phyloP scores from a whole-genome alignment of 495 filamentous ascomycete species.

The Chaetomidium leptoderma region DNA sequence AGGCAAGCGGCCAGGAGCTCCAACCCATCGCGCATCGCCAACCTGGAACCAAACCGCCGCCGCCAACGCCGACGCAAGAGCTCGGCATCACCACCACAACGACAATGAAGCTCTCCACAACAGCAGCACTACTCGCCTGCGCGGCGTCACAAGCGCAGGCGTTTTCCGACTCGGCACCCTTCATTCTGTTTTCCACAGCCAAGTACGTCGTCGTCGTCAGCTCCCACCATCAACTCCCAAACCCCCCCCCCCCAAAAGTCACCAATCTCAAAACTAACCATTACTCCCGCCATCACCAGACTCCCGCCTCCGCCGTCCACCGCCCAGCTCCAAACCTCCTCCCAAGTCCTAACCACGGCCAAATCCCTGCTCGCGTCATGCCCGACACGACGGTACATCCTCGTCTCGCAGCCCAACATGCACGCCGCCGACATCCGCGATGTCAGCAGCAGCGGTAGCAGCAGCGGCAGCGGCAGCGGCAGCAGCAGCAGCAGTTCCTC shows the following conservation, averaged over 20 bases:
- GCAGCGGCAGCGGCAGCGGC: slow-evolving; percentile 20
- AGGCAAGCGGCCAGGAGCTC: slow-evolving; percentile 3
- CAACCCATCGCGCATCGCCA: slow-evolving; percentile 8
- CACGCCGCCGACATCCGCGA: slow-evolving; percentile 60
- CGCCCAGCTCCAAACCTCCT: slow-evolving; percentile 43
- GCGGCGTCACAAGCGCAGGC: slow-evolving; percentile 55
- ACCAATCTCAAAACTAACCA: slow-evolving; percentile 16
- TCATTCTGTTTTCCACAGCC: slow-evolving; percentile 75
- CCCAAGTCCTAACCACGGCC: slow-evolving; percentile 36
- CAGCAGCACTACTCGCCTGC: slow-evolving; percentile 59
- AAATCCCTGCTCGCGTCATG: slow-evolving; percentile 57
- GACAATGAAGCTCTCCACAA: slow-evolving; percentile 58
- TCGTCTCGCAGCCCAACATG: slow-evolving; percentile 75
- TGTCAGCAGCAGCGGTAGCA: slow-evolving; percentile 18
- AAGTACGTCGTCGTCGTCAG: slow-evolving; percentile 52
- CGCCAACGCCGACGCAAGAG: slow-evolving; percentile 14
- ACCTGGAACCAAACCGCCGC: slow-evolving; percentile 15
- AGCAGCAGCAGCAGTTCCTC: slow-evolving; percentile 26
- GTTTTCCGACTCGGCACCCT: slow-evolving; percentile 81
- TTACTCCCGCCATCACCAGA: slow-evolving; percentile 21
- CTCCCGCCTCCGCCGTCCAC: slow-evolving; percentile 28
- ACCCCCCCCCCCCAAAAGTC: slow-evolving; percentile 9
- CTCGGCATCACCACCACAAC: slow-evolving; percentile 20
- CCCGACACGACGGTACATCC: slow-evolving; percentile 70
- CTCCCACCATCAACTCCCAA: too few species aligned